A percentile compares a stretch with the other conserved stretches of the same genome.
Evolutionary conservation across 768 basidiomycete genomes (phyloP).

Genomic region (Termitomyces bulborhizus): DNA sequence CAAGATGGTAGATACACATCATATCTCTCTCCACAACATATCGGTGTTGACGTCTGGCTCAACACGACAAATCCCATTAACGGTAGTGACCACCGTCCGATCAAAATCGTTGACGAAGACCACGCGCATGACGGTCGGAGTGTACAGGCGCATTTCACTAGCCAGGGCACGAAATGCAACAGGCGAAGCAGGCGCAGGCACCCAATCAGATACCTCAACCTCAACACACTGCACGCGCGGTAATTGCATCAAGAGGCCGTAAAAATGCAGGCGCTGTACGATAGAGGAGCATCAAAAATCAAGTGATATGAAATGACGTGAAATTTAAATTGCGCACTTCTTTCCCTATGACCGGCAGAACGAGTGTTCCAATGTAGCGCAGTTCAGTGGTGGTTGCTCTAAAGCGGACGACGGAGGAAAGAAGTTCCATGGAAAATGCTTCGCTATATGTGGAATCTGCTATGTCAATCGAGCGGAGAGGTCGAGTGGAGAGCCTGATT

Average conservation of each 20-base stretch:
- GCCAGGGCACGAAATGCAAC: conserved; percentile 53
- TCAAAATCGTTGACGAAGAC: conserved; percentile 65
- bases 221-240: conserved; percentile 48
- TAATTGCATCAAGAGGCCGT: conserved; percentile 51
- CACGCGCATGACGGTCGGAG: conserved; percentile 40
- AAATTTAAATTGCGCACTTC: conserved; percentile 34
- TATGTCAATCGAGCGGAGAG: conserved; percentile 51
- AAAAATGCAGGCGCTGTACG: conserved; percentile 53
- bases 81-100: conserved; percentile 39
- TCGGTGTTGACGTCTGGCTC: conserved; percentile 24
- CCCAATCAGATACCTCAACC: conserved; percentile 62
- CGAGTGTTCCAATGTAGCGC: conserved; percentile 58
- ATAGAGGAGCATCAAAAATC: conserved; percentile 5
- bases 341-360: conserved; percentile 49
- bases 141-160: conserved; percentile 57
- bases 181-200: conserved; percentile 45
- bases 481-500: conserved; percentile 34
- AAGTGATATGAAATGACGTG: conserved; percentile 2
- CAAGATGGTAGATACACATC: not conserved
- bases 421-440: conserved; percentile 46
- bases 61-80: conserved; percentile 28
- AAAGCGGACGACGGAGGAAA: conserved; percentile 33
- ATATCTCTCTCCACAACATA: conserved; percentile 28
- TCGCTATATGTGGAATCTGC: conserved; percentile 56
- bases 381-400: conserved; percentile 30